Evolutionary conservation across 1,139 yeast species (phyloP), one percentile per base, ranked within the genome.

Genomic region (Casaregolazyma lundiana): DNA sequence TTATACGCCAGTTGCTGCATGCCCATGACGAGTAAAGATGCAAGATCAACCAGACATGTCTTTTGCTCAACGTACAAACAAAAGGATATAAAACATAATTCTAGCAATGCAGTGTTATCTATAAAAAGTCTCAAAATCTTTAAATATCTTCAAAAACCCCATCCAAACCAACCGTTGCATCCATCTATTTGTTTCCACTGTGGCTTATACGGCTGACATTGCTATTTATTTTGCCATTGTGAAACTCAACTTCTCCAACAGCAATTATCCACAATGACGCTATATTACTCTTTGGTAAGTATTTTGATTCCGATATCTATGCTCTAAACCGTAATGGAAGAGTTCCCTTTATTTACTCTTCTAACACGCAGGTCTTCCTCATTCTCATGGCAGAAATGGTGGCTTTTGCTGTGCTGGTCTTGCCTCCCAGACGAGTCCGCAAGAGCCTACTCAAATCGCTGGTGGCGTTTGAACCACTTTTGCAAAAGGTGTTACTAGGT

Each of bases 391-490:
- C 76, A 24, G 98, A 94, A 68, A 81, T 90, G 82, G 78, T 69
- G n/a, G 70, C 86, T 48, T 92, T 92, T 72, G 76, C 89, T 51
- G 63, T 86, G 36, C 77, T 94, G 58, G 88, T 96, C 11, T 68
- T 90, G 46, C 98, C 98, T 24, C 98, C 98, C 26, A 76, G 89
- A 44, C 71, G 68, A 50, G 63, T 84, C 52, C 81, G 97, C 60
- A 80, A 81, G 61, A 81, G 81, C 18, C 72, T 89, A 34, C 75
- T 92, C 52, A 63, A 72, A 35, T 71, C 82, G 2, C 71, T 86
- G 22, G 72, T 87, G 39, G 78, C 77, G 21, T 20, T 24, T 6
- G 94, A 95, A 13, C 84, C 87, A 65, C 71, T 80, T 50, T 76
- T 81, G 48, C 81, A 81, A 55, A 80, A 84, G 56, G 78, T 90